A percentile compares a stretch with the other conserved stretches of the same genome.
Conservation (phyloP, 1,284 basidiomycete genomes). For the Sanghuangporus weigelae region DNA sequence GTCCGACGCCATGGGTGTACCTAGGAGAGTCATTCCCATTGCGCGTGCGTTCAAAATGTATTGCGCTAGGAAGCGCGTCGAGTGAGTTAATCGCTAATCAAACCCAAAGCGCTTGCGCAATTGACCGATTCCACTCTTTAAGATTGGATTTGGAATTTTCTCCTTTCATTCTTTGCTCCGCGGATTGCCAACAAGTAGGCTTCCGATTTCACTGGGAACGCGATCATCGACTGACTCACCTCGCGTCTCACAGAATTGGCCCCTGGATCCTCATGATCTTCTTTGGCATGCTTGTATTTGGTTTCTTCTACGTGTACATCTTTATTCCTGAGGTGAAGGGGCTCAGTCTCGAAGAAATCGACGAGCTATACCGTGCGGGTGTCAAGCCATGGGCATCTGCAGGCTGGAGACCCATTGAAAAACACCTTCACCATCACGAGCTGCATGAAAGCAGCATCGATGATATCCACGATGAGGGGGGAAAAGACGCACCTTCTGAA, state of each 20-base stretch:
- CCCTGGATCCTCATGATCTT: conserved; percentile 73
- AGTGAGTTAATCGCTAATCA: conserved; percentile 30
- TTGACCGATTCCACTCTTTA: conserved; percentile 18
- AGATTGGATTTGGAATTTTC: conserved; percentile 70
- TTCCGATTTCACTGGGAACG: neutral
- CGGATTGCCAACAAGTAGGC: conserved; percentile 47
- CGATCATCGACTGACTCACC: neutral
- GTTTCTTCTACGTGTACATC: conserved; percentile 61
- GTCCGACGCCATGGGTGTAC: conserved; percentile 62
- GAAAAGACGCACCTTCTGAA: neutral
- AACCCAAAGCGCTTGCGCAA: neutral
- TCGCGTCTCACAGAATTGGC: conserved; percentile 43
- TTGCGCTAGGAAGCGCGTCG: conserved; percentile 63
- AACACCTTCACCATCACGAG: conserved; percentile 21
- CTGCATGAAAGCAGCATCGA: conserved; percentile 19
- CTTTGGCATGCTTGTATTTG: conserved; percentile 71
- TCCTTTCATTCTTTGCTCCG: conserved; percentile 64
- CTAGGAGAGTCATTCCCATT: conserved; percentile 64
- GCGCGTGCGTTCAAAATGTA: conserved; percentile 71
- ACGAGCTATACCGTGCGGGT: conserved; percentile 64
- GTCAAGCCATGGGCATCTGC: conserved; percentile 63
- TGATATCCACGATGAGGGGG: conserved; percentile 13
- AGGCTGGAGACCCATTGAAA: conserved; percentile 45
- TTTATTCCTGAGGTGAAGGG: conserved; percentile 75
- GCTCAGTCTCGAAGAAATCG: conserved; percentile 72